Percentiles rank a stretch among this genome's conserved stretches.
These are phyloP conservation scores for Apiospora arundinis DNA, from an alignment of 2,329 filamentous ascomycete genomes.

Conservation along the genomic window DNA sequence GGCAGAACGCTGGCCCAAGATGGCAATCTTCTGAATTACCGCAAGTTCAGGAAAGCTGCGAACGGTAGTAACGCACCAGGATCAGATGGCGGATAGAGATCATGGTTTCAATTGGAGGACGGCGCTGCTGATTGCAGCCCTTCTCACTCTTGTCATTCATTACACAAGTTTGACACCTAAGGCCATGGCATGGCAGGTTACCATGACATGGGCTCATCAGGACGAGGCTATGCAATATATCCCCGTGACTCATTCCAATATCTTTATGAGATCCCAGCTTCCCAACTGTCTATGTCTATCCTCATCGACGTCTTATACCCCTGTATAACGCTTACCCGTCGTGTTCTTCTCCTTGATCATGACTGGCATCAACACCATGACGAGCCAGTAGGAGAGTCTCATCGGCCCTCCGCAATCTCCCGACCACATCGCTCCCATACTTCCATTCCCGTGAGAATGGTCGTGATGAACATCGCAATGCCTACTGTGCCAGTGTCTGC, in stretches of 20 bases:
- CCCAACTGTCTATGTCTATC: background rate
- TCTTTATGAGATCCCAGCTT: background rate
- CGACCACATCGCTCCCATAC: conserved; percentile 63
- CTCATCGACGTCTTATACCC: background rate
- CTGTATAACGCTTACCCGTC: background rate
- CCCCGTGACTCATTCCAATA: background rate
- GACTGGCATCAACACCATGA: background rate
- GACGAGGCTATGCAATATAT: background rate
- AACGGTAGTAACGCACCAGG: background rate
- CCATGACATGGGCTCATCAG: background rate
- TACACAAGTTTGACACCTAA: background rate
- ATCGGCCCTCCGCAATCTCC: conserved; percentile 28
- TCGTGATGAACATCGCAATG: conserved; percentile 65
- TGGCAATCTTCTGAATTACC: background rate
- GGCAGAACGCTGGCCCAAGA: background rate
- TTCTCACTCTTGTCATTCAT: background rate
- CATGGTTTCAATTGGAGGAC: background rate
- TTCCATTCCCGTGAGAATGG: conserved; percentile 63
- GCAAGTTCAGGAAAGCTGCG: background rate
- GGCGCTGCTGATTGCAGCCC: no score
- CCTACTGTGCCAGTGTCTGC: conserved; percentile 60
- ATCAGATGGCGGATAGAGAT: background rate
- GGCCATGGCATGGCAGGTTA: background rate
- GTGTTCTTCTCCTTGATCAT: background rate
- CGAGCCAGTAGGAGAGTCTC: background rate